Conservation (phyloP, 768 basidiomycete genomes). For the Pleurotus sapidus region DNA sequence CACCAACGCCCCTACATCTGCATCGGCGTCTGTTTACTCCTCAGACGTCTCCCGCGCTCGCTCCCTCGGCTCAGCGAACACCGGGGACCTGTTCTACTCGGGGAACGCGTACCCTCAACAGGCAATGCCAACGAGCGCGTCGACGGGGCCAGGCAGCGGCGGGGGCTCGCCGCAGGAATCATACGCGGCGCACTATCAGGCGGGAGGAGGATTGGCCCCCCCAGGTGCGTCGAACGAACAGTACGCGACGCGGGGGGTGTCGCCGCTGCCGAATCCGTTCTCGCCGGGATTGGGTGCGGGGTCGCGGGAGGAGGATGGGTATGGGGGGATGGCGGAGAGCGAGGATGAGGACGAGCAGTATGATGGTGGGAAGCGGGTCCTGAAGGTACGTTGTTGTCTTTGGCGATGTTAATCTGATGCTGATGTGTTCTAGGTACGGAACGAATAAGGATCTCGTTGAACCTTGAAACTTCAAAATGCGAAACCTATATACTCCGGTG, state of each 20-base stretch:
- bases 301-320: slow-evolving; percentile 2
- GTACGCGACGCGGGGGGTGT: neutral
- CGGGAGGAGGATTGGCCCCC: slow-evolving; percentile 1
- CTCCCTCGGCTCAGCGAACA: slow-evolving; percentile 5
- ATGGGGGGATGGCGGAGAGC: slow-evolving; percentile 16
- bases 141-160: neutral
- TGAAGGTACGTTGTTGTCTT: slow-evolving; percentile 23
- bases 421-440: slow-evolving; percentile 23
- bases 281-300: neutral
- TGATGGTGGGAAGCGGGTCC: slow-evolving; percentile 23
- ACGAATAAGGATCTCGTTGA: slow-evolving; percentile 12
- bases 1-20: slow-evolving; percentile 2
- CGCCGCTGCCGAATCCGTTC: slow-evolving; percentile 12
- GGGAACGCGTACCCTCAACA: neutral
- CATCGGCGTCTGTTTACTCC: neutral
- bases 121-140: neutral
- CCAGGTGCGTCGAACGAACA: neutral
- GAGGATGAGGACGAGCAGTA: slow-evolving; percentile 9
- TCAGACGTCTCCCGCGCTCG: slow-evolving; percentile 11
- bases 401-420: neutral
- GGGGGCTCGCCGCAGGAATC: neutral
- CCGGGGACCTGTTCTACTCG: neutral
- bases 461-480: neutral
- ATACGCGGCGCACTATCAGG: slow-evolving; percentile 9
- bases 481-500: neutral